These are phyloP conservation scores for Mycena rebaudengoi DNA, from an alignment of 768 basidiomycete genomes.

Conservation along the genomic window DNA sequence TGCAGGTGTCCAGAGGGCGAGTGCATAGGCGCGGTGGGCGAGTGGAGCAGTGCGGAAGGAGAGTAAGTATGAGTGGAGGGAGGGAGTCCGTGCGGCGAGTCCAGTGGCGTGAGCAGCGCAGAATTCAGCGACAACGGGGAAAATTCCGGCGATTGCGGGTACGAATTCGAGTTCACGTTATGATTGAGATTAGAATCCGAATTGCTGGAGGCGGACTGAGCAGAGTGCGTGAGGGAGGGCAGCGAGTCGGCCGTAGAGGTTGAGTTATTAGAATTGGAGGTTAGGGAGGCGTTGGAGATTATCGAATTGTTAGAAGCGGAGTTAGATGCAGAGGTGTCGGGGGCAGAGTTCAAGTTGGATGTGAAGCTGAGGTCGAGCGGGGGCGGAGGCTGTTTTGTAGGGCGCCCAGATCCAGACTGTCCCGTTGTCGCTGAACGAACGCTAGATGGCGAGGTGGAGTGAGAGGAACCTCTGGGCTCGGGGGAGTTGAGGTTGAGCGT, in stretches of 20 bases:
- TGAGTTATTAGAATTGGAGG: neutral
- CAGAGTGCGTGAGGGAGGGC: slow-evolving; percentile 1
- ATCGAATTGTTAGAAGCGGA: slow-evolving; percentile 5
- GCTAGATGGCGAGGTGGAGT: too few relatives aligned
- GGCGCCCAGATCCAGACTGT: too few relatives aligned
- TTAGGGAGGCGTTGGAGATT: neutral
- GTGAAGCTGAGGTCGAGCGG: slow-evolving; percentile 24
- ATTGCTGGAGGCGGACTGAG: neutral
- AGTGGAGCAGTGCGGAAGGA: slow-evolving; percentile 25
- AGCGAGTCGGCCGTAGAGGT: slow-evolving; percentile 7
- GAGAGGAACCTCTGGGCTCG: too few relatives aligned
- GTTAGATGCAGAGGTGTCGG: neutral
- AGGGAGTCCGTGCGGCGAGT: slow-evolving; percentile 54
- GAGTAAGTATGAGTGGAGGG: slow-evolving; percentile 15
- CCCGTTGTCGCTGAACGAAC: too few relatives aligned
- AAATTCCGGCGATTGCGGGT: slow-evolving; percentile 51
- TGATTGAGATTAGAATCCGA: slow-evolving; percentile 26
- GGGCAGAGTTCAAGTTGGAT: neutral
- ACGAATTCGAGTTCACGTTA: slow-evolving; percentile 28
- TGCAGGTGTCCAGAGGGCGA: slow-evolving; percentile 1
- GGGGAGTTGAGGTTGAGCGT: slow-evolving; percentile 85
- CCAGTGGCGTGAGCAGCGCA: slow-evolving; percentile 58
- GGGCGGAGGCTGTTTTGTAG: slow-evolving; percentile 13
- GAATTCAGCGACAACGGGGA: slow-evolving; percentile 59
- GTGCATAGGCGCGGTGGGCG: slow-evolving; percentile 30